Evolutionary conservation across 805 yeast species (phyloP).

Genomic region (Yamadazyma akitaensis): DNA sequence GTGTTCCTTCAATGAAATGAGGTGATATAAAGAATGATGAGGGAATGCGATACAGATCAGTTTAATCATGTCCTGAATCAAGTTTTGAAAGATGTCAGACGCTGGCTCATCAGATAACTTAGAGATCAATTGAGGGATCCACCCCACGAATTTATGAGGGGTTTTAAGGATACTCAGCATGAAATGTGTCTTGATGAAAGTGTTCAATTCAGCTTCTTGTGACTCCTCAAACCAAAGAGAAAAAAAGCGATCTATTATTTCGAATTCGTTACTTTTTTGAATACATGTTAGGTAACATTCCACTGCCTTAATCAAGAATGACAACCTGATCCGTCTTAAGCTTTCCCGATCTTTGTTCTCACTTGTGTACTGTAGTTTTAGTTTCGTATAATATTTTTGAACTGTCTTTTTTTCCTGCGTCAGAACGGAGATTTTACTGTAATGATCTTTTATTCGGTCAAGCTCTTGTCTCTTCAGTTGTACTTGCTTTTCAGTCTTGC

Average conservation of each 20-base stretch:
- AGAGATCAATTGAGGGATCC: slow-evolving; percentile 82
- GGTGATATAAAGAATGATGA: slow-evolving; percentile 62
- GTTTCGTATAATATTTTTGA: slow-evolving; percentile 47
- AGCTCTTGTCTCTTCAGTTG: slow-evolving; percentile 45
- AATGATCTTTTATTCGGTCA: slow-evolving; percentile 44
- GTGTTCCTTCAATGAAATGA: slow-evolving; percentile 56
- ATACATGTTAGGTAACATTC: slow-evolving; percentile 58
- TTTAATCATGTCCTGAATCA: slow-evolving; percentile 46
- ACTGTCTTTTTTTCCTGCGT: slow-evolving; percentile 52
- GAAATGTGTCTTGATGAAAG: slow-evolving; percentile 1
- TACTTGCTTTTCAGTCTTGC: slow-evolving; percentile 38
- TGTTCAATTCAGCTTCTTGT: slow-evolving; percentile 41
- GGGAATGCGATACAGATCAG: slow-evolving; percentile 60
- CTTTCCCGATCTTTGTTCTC: slow-evolving; percentile 47
- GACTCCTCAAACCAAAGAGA: slow-evolving; percentile 78
- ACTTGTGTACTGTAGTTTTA: slow-evolving; percentile 44
- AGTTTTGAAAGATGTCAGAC: slow-evolving; percentile 49
- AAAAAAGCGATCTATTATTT: slow-evolving; percentile 65
- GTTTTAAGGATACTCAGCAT: not conserved
- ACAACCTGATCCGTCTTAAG: slow-evolving; percentile 34
- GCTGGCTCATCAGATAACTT: slow-evolving; percentile 50
- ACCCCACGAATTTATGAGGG: slow-evolving; percentile 60
- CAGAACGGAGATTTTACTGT: slow-evolving; percentile 36
- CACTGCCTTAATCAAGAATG: slow-evolving; percentile 52
- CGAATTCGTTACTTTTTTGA: slow-evolving; percentile 48